phyloP scores from a whole-genome alignment of 495 filamentous ascomycete species.

The Lindgomyces ingoldianus region DNA sequence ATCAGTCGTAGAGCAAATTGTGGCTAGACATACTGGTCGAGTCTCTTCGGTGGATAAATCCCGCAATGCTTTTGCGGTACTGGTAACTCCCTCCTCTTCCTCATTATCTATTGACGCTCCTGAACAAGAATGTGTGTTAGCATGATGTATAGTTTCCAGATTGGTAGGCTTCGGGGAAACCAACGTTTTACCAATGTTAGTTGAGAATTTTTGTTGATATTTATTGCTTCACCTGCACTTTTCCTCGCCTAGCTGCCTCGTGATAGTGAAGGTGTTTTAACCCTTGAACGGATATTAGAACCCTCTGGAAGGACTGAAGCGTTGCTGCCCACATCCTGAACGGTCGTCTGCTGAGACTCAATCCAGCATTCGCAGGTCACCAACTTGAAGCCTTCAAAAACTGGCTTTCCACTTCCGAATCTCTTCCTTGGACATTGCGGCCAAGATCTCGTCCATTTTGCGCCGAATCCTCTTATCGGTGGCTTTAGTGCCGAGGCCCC shows the following conservation, averaged over 20 bases:
- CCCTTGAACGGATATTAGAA: background rate
- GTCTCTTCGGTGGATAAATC: background rate
- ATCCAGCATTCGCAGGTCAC: conserved; percentile 14
- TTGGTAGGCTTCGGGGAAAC: too few relatives aligned
- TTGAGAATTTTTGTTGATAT: background rate
- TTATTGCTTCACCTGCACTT: background rate
- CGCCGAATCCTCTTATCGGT: background rate
- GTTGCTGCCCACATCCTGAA: background rate
- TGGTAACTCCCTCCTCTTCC: background rate
- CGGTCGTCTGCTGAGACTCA: background rate
- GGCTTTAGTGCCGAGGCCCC: conserved; percentile 4
- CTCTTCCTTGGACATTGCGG: background rate
- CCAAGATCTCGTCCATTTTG: conserved; percentile 6
- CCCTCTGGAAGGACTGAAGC: background rate
- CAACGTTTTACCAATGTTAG: too few relatives aligned
- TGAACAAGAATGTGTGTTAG: too few relatives aligned
- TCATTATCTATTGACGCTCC: background rate
- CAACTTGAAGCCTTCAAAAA: conserved; percentile 4
- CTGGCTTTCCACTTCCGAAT: conserved; percentile 5
- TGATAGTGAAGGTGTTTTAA: background rate
- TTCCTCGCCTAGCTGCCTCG: background rate
- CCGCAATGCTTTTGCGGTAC: background rate
- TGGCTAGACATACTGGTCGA: background rate
- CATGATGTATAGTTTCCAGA: too few relatives aligned
- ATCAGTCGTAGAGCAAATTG: background rate